Conservation (phyloP, 1,284 basidiomycete species). For the Sporisorium reilianum region DNA sequence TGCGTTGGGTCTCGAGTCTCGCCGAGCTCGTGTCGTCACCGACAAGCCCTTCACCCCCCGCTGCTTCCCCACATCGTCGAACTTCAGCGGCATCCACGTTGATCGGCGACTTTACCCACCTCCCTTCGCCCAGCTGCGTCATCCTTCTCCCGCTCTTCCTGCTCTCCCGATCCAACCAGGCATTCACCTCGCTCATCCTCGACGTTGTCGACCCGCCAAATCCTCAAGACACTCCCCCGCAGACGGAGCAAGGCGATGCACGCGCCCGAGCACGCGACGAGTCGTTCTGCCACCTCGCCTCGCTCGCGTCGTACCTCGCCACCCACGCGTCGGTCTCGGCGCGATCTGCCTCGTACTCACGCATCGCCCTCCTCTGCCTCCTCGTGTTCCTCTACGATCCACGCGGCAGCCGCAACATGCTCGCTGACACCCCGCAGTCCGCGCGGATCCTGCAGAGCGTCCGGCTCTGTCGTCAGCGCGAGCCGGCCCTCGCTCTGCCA, state of each 20-base stretch:
- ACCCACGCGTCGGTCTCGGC: slow-evolving; percentile 52
- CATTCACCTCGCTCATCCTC: slow-evolving; percentile 45
- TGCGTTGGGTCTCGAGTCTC: slow-evolving; percentile 45
- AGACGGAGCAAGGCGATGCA: slow-evolving; percentile 4
- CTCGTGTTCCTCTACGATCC: slow-evolving; percentile 55
- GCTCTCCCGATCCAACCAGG: slow-evolving; percentile 51
- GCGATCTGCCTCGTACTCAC: slow-evolving; percentile 51
- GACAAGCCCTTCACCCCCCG: not conserved
- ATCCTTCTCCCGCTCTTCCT: slow-evolving; percentile 53
- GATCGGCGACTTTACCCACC: slow-evolving; percentile 34
- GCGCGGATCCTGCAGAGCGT: slow-evolving; percentile 24
- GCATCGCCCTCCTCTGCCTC: slow-evolving; percentile 47
- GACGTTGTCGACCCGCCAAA: slow-evolving; percentile 17
- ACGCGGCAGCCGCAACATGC: slow-evolving; percentile 37
- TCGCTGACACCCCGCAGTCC: slow-evolving; percentile 25
- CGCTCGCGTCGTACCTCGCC: slow-evolving; percentile 56
- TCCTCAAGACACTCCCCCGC: not conserved
- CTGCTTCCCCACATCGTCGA: slow-evolving; percentile 6
- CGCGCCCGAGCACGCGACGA: slow-evolving; percentile 23
- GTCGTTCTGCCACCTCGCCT: slow-evolving; percentile 46
- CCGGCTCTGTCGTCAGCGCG: slow-evolving; percentile 58
- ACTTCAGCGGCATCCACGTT: slow-evolving; percentile 13
- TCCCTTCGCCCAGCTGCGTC: slow-evolving; percentile 40
- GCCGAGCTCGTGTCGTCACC: slow-evolving; percentile 35
- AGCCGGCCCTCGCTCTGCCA: slow-evolving; percentile 43